Base-by-base conservation (phyloP, 257 asterid genomes). In the Capsicum chinense region DNA sequence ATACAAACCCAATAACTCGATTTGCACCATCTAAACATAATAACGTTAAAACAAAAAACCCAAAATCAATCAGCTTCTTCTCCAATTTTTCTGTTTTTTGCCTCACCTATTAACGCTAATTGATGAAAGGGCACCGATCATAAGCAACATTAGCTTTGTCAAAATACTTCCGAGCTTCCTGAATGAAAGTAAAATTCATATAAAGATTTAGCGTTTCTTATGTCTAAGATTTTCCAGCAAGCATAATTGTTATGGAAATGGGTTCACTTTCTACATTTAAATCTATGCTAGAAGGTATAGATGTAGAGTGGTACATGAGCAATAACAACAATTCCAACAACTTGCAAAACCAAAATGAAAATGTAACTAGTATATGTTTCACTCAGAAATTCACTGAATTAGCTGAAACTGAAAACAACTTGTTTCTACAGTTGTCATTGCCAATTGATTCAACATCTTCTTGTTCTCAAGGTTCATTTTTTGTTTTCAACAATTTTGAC, bases 381-480 rank as follows among this genome's bases (percentile, higher is more conserved):
- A 26, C 26, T 26, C 26, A 26, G 1, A 26, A 21, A 0, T 92
- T 93, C 87, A 60, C 88, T 33, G 94, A 88, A 71, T 47, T 71
- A 13, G 86, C 26, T 26, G 26, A 26, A 26, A 26, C 88, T 33
- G 91, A 88, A 78, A 78, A 26, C 82, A 87, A 86, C 47, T 91
- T 93, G 85, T 84, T 94, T 39, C 69, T 91, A 9, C 93, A 89
- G 26, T 26, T 26, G 16, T 79, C 86, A 1, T 90, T 91, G 60
- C 78, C 78, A 68, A 54, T 67, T 19, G 97, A 93, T 70, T 94
- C 98, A 0, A 93, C 99, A 3, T 90, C 97, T 2, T 92, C 98
- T 17, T 93, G 98, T 81, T 93, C 99, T 4, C 98, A 98, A 3
- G 88, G 97, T 0, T 88, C 97, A 14, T 95, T 91, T n/a, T 90